phyloP scores from a whole-genome alignment of 2,329 filamentous ascomycete species.

The Aspergillus sclerotialis region DNA sequence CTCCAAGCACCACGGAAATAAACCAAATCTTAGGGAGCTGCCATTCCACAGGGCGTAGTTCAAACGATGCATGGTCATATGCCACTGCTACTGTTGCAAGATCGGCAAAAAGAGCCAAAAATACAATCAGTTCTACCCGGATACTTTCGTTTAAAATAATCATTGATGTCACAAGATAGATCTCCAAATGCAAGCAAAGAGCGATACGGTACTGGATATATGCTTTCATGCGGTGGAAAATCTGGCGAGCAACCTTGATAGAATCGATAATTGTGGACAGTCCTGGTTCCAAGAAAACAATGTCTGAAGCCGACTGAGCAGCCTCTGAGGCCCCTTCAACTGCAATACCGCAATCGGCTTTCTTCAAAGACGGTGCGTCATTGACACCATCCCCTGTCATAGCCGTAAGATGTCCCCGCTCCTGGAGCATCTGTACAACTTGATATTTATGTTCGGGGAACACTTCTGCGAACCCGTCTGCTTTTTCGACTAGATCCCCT shows the following conservation, averaged over 20 bases:
- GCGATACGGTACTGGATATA: constrained; percentile 74
- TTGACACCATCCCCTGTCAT: constrained; percentile 74
- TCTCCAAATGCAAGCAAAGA: constrained; percentile 65
- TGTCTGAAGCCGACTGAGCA: constrained; percentile 65
- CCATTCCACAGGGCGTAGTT: constrained; percentile 71
- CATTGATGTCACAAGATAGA: constrained; percentile 71
- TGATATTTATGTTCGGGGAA: constrained; percentile 72
- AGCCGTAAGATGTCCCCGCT: constrained; percentile 63
- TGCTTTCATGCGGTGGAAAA: constrained; percentile 72
- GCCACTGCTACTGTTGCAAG: constrained; percentile 72
- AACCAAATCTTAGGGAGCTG: constrained; percentile 78
- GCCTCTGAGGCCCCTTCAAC: constrained; percentile 67
- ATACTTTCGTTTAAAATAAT: constrained; percentile 75
- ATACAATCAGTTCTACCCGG: constrained; percentile 66
- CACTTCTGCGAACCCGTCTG: constrained; percentile 67
- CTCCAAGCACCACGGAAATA: constrained; percentile 53
- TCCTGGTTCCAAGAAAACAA: constrained; percentile 67
- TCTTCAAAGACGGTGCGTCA: constrained; percentile 66
- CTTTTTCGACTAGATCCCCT: constrained; percentile 68
- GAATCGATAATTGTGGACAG: constrained; percentile 65
- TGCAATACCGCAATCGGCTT: constrained; percentile 67
- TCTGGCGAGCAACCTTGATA: constrained; percentile 67
- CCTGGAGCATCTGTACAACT: constrained; percentile 68
- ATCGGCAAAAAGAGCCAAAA: constrained; percentile 73
- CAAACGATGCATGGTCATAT: constrained; percentile 77